phyloP scores from a whole-genome alignment of 805 yeast genomes.

The Yarrowia porcina region DNA sequence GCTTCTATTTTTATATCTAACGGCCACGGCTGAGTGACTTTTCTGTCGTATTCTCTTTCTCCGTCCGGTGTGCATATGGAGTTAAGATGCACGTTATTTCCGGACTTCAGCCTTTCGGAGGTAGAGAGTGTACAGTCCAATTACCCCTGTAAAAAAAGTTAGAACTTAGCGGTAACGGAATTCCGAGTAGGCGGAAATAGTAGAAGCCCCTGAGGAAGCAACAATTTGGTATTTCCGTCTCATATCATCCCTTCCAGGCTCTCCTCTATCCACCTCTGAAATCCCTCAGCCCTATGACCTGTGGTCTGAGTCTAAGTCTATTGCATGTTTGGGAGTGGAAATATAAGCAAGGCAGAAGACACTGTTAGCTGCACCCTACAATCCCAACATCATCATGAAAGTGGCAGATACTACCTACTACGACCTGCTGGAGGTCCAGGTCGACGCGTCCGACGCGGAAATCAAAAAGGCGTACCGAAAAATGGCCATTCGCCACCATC shows the following conservation, averaged over 20 bases:
- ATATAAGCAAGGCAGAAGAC: background rate
- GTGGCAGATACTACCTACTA: conserved; percentile 85
- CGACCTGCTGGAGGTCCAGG: conserved; percentile 66
- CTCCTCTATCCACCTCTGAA: background rate
- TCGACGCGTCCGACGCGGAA: conserved; percentile 71
- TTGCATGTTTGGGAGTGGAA: background rate
- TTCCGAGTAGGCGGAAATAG: no score
- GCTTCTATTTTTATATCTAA: no score
- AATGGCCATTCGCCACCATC: conserved; percentile 85
- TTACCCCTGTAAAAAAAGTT: no score
- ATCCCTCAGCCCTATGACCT: conserved; percentile 21
- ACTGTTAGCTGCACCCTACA: no score
- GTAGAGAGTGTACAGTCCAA: background rate
- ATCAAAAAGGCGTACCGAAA: conserved; percentile 92
- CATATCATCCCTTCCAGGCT: no score
- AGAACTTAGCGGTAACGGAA: no score
- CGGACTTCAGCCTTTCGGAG: background rate
- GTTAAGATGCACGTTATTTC: background rate
- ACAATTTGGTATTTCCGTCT: no score
- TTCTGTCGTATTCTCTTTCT: background rate
- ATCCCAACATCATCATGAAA: background rate
- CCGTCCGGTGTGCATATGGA: background rate
- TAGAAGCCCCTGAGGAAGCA: no score
- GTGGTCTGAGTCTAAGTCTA: background rate
- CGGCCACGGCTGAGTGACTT: background rate